Evolutionary conservation across 495 filamentous ascomycete species (phyloP), one percentile per base, ranked within the genome.

Genomic region (Hypoxylon intermedium): DNA sequence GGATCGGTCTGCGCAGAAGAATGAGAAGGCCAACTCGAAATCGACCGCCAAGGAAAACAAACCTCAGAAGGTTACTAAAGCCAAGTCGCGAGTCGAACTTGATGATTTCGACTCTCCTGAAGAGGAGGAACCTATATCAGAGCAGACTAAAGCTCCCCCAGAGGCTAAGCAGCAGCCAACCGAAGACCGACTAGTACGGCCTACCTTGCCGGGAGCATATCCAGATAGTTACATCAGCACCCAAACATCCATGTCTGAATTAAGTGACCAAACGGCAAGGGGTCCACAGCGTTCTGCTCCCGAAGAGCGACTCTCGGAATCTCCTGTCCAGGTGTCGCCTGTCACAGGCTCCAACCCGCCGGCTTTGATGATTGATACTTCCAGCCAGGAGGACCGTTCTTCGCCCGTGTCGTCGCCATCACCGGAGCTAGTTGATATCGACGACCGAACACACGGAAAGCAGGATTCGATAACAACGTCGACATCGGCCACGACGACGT

Each of bases 281-380:
- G 45, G 53, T 5, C 57, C 3, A 26, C 24, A 61, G 33, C 68
- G 65, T 3, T 55, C 71, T 67, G 31, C 63, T 55, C 69, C 53
- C 68, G 60, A 62, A 52, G 80, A 86, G 59, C 77, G 82, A 9
- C 70, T 87, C 52, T 87, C 90, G 0, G 92, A 93, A 66, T 94
- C 90, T 5, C 92, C 92, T 9, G 83, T 92, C 12, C 79, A 90
- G 59, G 79, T 90, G 13, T 90, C 90, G 6, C 86, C 83, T 9
- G 69, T 80, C 16, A 75, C 69, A 18, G 68, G 74, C 30, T 73
- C 72, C 18, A 76, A 83, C 41, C 82, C 83, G 6, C 86, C 85
- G 3, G 82, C 82, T 20, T 77, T 91, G 28, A 79, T 85, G 67
- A 78, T 81, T 9, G 89, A 91, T 70, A 83, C 79, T 11, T 87